phyloP scores from a whole-genome alignment of 306 rosid species.

The Citrullus colocynthis region DNA sequence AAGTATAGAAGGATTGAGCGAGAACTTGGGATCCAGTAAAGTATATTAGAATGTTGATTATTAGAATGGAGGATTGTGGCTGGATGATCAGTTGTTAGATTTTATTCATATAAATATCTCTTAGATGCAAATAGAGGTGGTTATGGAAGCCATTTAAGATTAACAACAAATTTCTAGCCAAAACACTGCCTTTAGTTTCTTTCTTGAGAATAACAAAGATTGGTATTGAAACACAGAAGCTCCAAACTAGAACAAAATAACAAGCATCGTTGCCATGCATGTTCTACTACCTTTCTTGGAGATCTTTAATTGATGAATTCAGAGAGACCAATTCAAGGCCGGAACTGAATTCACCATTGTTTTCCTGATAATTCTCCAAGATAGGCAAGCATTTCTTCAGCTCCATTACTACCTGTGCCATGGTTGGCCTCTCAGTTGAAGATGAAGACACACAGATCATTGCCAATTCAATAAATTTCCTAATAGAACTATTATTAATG shows the following conservation, averaged over 20 bases:
- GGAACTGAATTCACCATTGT: not conserved
- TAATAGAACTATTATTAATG: conserved; percentile 14
- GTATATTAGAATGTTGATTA: not conserved
- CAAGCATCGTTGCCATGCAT: not conserved
- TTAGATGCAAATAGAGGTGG: not conserved
- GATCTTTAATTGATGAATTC: not conserved
- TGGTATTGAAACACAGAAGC: not conserved
- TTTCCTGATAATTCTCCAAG: not conserved
- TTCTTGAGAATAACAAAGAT: not conserved
- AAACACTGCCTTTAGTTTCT: not conserved
- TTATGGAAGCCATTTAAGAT: not conserved
- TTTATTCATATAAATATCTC: not conserved
- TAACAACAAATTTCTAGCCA: not conserved
- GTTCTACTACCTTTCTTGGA: not conserved
- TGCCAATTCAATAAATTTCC: conserved; percentile 38
- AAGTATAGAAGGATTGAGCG: not conserved
- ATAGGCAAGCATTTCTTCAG: conserved; percentile 29
- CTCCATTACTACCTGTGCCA: conserved; percentile 30
- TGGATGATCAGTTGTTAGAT: not conserved
- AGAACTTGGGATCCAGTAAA: not conserved
- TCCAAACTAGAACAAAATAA: not conserved
- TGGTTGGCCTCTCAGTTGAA: conserved; percentile 30
- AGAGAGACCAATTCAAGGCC: not conserved
- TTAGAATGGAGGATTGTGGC: not conserved
- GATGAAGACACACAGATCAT: conserved; percentile 25